Base-by-base conservation (phyloP, 2,329 filamentous ascomycete species). In the Curvularia lunata region DNA sequence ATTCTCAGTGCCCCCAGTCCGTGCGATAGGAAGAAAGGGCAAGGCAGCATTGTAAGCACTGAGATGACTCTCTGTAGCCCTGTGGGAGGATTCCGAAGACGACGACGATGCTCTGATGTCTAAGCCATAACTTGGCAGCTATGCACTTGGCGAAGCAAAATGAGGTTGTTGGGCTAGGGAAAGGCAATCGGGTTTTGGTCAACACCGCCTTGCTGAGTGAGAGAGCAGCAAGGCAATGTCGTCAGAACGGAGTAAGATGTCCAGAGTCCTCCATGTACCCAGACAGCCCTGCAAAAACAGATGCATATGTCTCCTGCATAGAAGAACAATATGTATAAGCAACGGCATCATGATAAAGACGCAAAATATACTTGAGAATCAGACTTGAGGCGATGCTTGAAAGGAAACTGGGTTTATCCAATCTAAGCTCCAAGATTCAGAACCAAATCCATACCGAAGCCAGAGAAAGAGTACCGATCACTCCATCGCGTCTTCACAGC, bases 1-100 rank as follows among this genome's bases (percentile, higher is more conserved):
- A 3, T 2, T 23, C 6, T 13, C 27, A 32, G 43, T 13, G n/a
- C 21, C 18, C 18, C 18, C 19, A 18, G 4, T 25, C 12, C 21
- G 18, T 16, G 30, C 5, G 13, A 32, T 10, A 13, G 8, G 25
- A 8, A 27, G 19, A 30, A 53, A 34, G 28, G 12, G 21, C 2
- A 40, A 4, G 12, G 54, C 58, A 58, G 58, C 58, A 61, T 43
- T 46, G 37, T 18, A n/a, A 3, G 27, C 28, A 13, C 8, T 52
- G 30, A 21, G 23, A 21, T 43, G 32, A 48, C 43, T 5, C 12
- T 18, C 12, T 54, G 18, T 30, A 38, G 30, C 27, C 30, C 38
- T 23, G 9, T 18, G 3, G 40, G 46, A 50, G 58, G 58, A 58
- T 25, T 18, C 1, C 3, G 16, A 30, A 30, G 19, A 21, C 21